These are phyloP conservation scores for Pleurotus salmoneostramineus DNA, from an alignment of 768 basidiomycete genomes.

Conservation along the genomic window DNA sequence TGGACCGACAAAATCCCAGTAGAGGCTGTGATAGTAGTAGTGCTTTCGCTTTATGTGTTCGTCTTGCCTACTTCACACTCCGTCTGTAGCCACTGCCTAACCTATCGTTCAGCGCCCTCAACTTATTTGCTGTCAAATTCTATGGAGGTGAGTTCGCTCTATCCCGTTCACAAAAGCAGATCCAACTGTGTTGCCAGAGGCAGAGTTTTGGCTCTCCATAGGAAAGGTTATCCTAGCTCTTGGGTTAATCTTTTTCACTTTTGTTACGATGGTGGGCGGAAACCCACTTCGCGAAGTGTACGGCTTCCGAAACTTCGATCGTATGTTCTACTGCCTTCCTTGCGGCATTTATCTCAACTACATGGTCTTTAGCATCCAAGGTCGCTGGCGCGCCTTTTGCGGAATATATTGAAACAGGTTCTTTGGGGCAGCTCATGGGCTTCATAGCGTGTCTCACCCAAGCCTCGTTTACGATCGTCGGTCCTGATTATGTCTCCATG, in stretches of 20 bases:
- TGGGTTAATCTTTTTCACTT: conserved; percentile 50
- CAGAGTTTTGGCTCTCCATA: conserved; percentile 52
- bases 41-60: conserved; percentile 39
- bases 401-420: conserved; percentile 51
- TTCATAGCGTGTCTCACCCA: conserved; percentile 61
- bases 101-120: conserved; percentile 30
- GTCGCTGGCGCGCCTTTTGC: conserved; percentile 51
- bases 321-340: conserved; percentile 20
- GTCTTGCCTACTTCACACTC: conserved; percentile 7
- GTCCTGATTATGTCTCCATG: conserved; percentile 52
- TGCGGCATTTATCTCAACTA: background rate
- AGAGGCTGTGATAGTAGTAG: conserved; percentile 38
- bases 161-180: background rate
- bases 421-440: conserved; percentile 55
- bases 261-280: conserved; percentile 58
- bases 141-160: conserved; percentile 37
- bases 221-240: conserved; percentile 46
- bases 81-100: background rate
- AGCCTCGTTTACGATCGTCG: conserved; percentile 59
- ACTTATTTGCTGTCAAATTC: conserved; percentile 43
- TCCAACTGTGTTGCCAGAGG: conserved; percentile 27
- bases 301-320: conserved; percentile 51
- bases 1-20: conserved; percentile 51
- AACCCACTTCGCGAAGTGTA: conserved; percentile 52
- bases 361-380: conserved; percentile 30